Base-by-base conservation (phyloP, 2,329 filamentous ascomycete species). In the Pseudonectria foliicola region DNA sequence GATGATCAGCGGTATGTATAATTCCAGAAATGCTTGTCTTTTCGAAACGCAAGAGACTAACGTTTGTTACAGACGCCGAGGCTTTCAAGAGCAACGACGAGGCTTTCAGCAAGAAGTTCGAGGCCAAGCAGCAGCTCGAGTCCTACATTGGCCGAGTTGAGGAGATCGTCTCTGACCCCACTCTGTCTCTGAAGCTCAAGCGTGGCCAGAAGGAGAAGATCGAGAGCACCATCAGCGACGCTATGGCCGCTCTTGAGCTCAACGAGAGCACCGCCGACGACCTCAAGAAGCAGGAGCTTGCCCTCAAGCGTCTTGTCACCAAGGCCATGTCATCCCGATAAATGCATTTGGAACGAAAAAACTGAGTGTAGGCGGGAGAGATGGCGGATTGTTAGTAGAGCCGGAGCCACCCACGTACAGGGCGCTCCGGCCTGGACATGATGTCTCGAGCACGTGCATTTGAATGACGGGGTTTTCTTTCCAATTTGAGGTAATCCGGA, bases 201-300 rank as follows among this genome's bases (percentile, higher is more conserved):
- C 88, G 90, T 58, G 88, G 87, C 66, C 89, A 94, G 77, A 95
- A 95, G 84, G 89, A 95, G 71, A 96, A 95, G 84, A 95, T 98
- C 52, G 92, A 98, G 80, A 82, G 84, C 61, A 85, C 88, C 53
- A 85, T 98, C 55, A 90, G 83, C 67, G 92, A 98, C 57, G 92
- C 92, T 55, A 96, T 98, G 92, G 85, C 80, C 48, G 84, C 93
- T 70, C 85, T 98, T 48, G 92, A 98, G 80, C 73, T 98, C 60
- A 85, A 90, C 68, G 93, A 98, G 54, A 85, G 86, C 38, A 70
- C 72, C 45, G 85, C 88, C 43, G 93, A 98, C 55, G 92, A 98
- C 63, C 75, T 98, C 55, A 96, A 94, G 86, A 96, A 96, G 87
- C 94, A 95, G 82, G 92, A 98, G 77, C 75, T 98, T 51, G 88